Evolutionary conservation across 1,139 yeast genomes (phyloP).

Genomic region (Geotrichum phurueaensis): DNA sequence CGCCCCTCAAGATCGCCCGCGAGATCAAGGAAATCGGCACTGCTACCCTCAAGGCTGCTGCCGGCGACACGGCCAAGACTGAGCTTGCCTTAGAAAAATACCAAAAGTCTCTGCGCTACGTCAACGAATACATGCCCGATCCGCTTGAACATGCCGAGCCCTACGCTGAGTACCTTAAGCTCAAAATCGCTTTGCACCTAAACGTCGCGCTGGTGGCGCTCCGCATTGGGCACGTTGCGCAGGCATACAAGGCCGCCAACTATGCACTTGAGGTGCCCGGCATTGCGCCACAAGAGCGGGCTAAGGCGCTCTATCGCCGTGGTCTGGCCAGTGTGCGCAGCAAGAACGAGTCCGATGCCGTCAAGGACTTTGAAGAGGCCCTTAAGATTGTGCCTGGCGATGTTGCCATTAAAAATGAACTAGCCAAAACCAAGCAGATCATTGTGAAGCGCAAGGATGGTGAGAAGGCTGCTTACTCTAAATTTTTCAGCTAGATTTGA

Average conservation of each 20-base stretch:
- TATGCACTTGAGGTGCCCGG: slow-evolving; percentile 56
- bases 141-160: slow-evolving; percentile 24
- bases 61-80: slow-evolving; percentile 42
- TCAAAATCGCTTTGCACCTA: slow-evolving; percentile 58
- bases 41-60: slow-evolving; percentile 48
- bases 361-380: slow-evolving; percentile 62
- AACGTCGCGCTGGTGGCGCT: slow-evolving; percentile 71
- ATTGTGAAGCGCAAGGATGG: slow-evolving; percentile 54
- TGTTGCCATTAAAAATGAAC: slow-evolving; percentile 63
- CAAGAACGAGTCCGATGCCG: slow-evolving; percentile 69
- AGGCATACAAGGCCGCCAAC: slow-evolving; percentile 53
- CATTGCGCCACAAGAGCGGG: slow-evolving; percentile 59
- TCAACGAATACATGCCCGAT: slow-evolving; percentile 64
- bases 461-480: slow-evolving; percentile 80
- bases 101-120: slow-evolving; percentile 59
- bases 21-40: slow-evolving; percentile 74
- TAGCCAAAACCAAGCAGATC: slow-evolving; percentile 52
- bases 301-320: slow-evolving; percentile 81
- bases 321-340: slow-evolving; percentile 64
- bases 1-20: slow-evolving; percentile 56
- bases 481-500: slow-evolving; percentile 50
- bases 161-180: slow-evolving; percentile 28
- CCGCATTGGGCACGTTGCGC: slow-evolving; percentile 52
- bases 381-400: slow-evolving; percentile 63
- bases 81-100: slow-evolving; percentile 61